Base-by-base conservation (phyloP, 768 basidiomycete species). In the Calocybe gangraenosa region DNA sequence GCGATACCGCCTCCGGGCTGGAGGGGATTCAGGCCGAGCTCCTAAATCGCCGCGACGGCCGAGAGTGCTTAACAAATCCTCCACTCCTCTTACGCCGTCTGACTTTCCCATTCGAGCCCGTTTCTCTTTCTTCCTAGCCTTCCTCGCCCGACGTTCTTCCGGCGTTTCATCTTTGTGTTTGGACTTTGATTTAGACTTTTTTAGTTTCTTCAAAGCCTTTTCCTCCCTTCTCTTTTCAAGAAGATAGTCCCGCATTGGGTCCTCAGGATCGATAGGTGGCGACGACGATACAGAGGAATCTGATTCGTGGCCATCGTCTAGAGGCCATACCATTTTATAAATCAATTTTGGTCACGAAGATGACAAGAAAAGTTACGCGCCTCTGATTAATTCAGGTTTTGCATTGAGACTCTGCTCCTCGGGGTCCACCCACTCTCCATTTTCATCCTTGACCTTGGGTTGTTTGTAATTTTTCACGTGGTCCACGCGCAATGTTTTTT, bases 241-340 rank as follows among this genome's bases (percentile, higher is more conserved):
- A 25, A 99, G 71, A 61, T 90, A 98, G 50, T 93, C 94, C 21
- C 85, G 81, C 96, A 99, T 98, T 1, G 96, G 96, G 65, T 99
- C 96, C 60, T 98, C 95, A 1, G 89, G 90, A 62, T 98, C 94
- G 46, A 96, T 87, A 7, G 79, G 73, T 20, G 82, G 76, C 14
- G 68, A 74, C 14, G 82, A 75, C 2, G 77, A 76, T 13, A 69
- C 82, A 1, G 85, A 84, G 3, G 84, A 83, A 25, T 87, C 84
- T 4, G 85, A 81, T 2, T 62, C 76, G 1, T 62, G 74, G 33
- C 63, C 76, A 17, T 69, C 78, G 28, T 74, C 86, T 78, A 40
- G 25, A 28, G 25, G 5, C 5, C 25, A n/a, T n/a, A n/a, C n/a
- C n/a, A n/a, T n/a, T n/a, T n/a, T 40, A 39, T 38, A 38, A 10